Evolutionary conservation across 73 alveolate genomes (phyloP).

Genomic region (Paramecium sexaurelia): DNA sequence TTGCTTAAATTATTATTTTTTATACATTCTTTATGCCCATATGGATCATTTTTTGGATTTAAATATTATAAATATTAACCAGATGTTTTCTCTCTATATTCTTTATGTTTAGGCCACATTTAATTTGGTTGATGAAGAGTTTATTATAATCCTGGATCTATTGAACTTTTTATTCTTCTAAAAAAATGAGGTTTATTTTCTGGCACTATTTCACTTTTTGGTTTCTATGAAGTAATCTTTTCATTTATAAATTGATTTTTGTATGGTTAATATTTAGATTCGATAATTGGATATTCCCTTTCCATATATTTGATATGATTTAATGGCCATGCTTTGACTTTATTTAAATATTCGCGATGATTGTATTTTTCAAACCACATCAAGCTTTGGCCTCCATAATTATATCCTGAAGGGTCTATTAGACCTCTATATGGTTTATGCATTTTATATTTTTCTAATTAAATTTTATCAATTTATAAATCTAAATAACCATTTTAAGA

Average conservation of each 20-base stretch:
- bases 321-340: conserved; percentile 49
- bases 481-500: too few relatives aligned
- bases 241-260: background rate
- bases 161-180: background rate
- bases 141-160: background rate
- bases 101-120: conserved; percentile 12
- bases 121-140: background rate
- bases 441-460: background rate
- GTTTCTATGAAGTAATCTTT: background rate
- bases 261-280: conserved; percentile 31
- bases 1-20: background rate
- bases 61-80: background rate
- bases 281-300: background rate
- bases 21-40: conserved; percentile 45
- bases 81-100: conserved; percentile 31
- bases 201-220: background rate
- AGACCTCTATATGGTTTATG: conserved; percentile 9
- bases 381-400: conserved; percentile 17
- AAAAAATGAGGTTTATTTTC: conserved; percentile 9
- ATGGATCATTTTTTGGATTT: conserved; percentile 37
- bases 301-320: conserved; percentile 22
- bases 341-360: conserved; percentile 5
- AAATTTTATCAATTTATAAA: background rate
- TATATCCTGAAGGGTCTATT: background rate
- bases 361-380: conserved; percentile 11